Evolutionary conservation across 208 protist genomes (phyloP).

Genomic region (Histomonas meleagridis): DNA sequence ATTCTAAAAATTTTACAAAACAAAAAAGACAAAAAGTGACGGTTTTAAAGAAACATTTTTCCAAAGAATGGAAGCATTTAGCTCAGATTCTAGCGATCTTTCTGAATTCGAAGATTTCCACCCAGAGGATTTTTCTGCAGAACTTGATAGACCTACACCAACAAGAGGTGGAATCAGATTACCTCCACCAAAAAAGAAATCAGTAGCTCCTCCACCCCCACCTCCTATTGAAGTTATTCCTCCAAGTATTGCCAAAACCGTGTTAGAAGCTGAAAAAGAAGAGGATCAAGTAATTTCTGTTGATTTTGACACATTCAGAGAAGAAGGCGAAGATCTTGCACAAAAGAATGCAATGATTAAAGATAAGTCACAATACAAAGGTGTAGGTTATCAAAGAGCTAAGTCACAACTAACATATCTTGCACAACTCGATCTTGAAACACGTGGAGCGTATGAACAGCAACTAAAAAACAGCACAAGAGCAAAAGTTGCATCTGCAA

Average conservation of each 20-base stretch:
- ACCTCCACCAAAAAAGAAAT: background rate
- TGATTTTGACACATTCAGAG: background rate
- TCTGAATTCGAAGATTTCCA: no score
- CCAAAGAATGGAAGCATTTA: no score
- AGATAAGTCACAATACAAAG: background rate
- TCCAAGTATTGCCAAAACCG: background rate
- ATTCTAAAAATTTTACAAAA: no score
- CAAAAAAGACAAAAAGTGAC: no score
- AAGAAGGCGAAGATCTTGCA: background rate
- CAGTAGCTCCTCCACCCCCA: background rate
- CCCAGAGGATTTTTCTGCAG: no score
- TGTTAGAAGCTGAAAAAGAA: background rate
- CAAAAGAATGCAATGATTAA: background rate
- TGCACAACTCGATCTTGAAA: background rate
- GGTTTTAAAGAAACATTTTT: no score
- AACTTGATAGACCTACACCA: no score
- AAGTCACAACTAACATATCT: slow-evolving; percentile 24
- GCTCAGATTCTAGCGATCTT: no score
- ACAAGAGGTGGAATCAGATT: no score
- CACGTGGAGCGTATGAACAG: background rate
- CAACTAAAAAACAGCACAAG: background rate
- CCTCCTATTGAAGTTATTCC: background rate
- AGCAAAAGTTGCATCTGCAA: background rate
- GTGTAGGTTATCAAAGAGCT: background rate
- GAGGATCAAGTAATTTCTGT: background rate